Evolutionary conservation across 2,329 filamentous ascomycete species (phyloP).

Genomic region (Ophiostoma perfectum): DNA sequence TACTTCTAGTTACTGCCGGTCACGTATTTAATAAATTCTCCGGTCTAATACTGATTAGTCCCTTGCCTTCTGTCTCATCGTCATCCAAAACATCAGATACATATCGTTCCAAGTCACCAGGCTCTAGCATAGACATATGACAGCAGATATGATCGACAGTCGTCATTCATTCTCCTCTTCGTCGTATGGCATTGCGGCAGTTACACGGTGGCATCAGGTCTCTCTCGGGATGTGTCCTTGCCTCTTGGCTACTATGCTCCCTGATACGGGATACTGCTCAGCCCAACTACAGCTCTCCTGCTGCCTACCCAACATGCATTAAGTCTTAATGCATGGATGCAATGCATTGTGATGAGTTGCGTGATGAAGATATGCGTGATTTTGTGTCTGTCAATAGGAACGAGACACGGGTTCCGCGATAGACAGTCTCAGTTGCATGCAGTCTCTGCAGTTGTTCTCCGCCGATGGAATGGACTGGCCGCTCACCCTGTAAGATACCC

Average conservation of each 20-base stretch:
- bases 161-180: background rate
- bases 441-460: background rate
- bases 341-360: background rate
- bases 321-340: background rate
- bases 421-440: background rate
- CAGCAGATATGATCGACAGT: slow-evolving; percentile 1
- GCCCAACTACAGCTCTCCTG: background rate
- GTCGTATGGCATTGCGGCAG: slow-evolving; percentile 7
- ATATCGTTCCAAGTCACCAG: background rate
- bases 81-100: slow-evolving; percentile 1
- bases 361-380: slow-evolving; percentile 5
- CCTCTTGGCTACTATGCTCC: background rate
- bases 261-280: background rate
- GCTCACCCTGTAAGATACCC: background rate
- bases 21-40: background rate
- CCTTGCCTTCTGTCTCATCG: background rate
- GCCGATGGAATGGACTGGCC: background rate
- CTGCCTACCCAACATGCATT: background rate
- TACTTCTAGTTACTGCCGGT: background rate
- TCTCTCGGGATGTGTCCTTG: background rate
- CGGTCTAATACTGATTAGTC: background rate
- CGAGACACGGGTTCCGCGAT: background rate
- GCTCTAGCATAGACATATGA: background rate
- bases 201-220: background rate
- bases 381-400: slow-evolving; percentile 7